phyloP scores from a whole-genome alignment of 169 alveolate species.

The Plasmodium knowlesi region DNA sequence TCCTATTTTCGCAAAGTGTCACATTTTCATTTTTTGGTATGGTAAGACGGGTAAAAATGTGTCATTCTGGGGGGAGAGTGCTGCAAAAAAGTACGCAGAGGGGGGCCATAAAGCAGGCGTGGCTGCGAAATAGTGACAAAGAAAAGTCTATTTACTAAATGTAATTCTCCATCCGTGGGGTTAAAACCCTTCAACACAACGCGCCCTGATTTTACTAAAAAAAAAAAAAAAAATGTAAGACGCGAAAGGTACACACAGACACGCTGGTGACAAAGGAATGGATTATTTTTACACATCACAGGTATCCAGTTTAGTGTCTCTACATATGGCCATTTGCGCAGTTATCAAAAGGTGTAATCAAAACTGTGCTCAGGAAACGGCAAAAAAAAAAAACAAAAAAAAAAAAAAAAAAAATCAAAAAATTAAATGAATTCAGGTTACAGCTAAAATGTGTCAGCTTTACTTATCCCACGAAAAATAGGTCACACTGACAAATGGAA shows the following conservation, averaged over 20 bases:
- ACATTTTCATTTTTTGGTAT: neutral
- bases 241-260: neutral
- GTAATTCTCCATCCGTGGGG: neutral
- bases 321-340: neutral
- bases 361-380: neutral
- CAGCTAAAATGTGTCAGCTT: neutral
- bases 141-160: neutral
- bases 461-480: neutral
- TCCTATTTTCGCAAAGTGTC: neutral
- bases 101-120: neutral
- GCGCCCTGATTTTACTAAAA: neutral
- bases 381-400: neutral
- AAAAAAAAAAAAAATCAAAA: neutral
- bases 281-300: neutral
- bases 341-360: neutral
- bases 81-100: neutral
- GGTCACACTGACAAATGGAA: neutral
- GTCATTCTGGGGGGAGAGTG: neutral
- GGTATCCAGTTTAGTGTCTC: neutral
- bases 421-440: neutral
- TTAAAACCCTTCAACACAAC: neutral
- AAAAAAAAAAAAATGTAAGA: neutral
- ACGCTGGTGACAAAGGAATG: neutral
- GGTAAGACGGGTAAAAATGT: slow-evolving; percentile 3
- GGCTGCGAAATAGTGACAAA: neutral